These are phyloP conservation scores for Eragrostis tef DNA, from an alignment of 202 grass and related monocot genomes.

Conservation along the genomic window DNA sequence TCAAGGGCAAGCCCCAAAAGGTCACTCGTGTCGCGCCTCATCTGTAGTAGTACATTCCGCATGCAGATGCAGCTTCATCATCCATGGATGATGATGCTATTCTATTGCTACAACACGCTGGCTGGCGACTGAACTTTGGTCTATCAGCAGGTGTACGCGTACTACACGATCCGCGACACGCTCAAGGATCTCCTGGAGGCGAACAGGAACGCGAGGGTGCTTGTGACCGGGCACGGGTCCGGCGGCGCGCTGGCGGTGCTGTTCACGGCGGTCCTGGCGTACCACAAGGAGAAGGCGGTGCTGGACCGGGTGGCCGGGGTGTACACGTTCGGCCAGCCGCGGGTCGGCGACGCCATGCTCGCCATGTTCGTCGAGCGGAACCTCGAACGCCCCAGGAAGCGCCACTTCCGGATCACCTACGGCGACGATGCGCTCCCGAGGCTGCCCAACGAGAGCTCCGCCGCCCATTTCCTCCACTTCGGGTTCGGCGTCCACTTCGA, in stretches of 20 bases:
- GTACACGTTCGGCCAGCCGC: slow-evolving; percentile 83
- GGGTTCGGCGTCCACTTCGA: slow-evolving; percentile 68
- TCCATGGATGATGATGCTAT: background rate
- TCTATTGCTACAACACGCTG: background rate
- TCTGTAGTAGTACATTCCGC: background rate
- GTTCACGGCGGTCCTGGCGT: slow-evolving; percentile 60
- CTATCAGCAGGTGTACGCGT: slow-evolving; percentile 50
- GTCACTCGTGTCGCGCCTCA: too few species aligned
- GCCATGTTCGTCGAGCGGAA: slow-evolving; percentile 61
- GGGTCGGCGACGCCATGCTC: slow-evolving; percentile 72
- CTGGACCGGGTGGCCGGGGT: slow-evolving; percentile 56
- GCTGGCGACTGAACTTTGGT: background rate
- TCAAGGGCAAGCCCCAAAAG: slow-evolving; percentile 46
- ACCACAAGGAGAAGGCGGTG: slow-evolving; percentile 64
- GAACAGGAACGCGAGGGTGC: slow-evolving; percentile 59
- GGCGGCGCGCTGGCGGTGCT: slow-evolving; percentile 77
- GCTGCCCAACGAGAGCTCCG: slow-evolving; percentile 55
- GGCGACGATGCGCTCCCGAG: slow-evolving; percentile 57
- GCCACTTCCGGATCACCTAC: slow-evolving; percentile 65
- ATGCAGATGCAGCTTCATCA: background rate
- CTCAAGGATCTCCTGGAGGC: slow-evolving; percentile 54
- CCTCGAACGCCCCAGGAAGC: slow-evolving; percentile 54
- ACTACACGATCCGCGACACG: slow-evolving; percentile 75
- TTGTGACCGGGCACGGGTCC: slow-evolving; percentile 77
- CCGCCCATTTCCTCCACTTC: slow-evolving; percentile 64